Evolutionary conservation across 2,329 filamentous ascomycete genomes (phyloP).

Genomic region (Nemania bipapillata): DNA sequence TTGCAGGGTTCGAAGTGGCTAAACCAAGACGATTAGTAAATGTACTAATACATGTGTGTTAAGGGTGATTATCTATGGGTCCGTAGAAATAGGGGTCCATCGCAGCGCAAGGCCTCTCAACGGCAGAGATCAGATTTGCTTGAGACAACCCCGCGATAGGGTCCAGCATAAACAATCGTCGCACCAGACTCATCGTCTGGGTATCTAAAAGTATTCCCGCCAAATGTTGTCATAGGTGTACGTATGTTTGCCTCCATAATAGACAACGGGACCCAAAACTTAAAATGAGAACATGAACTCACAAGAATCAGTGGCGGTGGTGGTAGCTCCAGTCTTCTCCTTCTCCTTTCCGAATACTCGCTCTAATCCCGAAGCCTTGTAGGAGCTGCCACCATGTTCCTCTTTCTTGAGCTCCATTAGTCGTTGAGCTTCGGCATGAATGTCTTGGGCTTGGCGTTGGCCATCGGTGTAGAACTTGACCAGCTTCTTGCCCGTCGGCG

Average conservation of each 20-base stretch:
- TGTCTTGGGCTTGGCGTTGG: constrained; percentile 90
- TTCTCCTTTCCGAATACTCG: constrained; percentile 67
- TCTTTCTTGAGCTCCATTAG: constrained; percentile 87
- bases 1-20: constrained; percentile 19
- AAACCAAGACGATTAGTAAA: constrained; percentile 9
- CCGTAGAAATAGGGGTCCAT: background rate
- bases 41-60: constrained; percentile 31
- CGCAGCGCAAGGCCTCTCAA: constrained; percentile 13
- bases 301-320: constrained; percentile 36
- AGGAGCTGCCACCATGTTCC: constrained; percentile 67
- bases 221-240: constrained; percentile 24
- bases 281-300: constrained; percentile 40
- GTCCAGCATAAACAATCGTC: background rate
- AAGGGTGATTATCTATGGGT: background rate
- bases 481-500: constrained; percentile 87
- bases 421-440: constrained; percentile 88
- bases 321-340: constrained; percentile 44
- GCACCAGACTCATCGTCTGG: constrained; percentile 3
- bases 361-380: constrained; percentile 68
- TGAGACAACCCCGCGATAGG: background rate
- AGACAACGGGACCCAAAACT: constrained; percentile 21
- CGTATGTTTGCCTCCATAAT: constrained; percentile 13
- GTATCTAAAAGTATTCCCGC: background rate
- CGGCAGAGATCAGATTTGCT: background rate
- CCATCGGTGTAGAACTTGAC: constrained; percentile 87